Evolutionary conservation across 2,329 filamentous ascomycete species (phyloP).

Genomic region (Talaromyces albobiverticillius): DNA sequence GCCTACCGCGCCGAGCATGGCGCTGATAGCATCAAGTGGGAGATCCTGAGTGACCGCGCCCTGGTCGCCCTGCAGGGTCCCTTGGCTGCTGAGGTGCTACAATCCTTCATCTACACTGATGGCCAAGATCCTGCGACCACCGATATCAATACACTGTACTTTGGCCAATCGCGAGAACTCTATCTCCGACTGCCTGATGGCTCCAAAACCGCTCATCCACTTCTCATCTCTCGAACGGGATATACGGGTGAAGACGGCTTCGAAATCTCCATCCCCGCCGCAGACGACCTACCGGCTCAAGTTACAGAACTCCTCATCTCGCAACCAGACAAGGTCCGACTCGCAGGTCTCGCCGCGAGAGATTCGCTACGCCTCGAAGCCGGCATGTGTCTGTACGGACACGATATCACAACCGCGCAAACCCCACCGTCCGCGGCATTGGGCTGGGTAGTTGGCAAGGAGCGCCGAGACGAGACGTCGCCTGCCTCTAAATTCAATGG

Average conservation of each 20-base stretch:
- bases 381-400: constrained; percentile 99
- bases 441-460: constrained; percentile 81
- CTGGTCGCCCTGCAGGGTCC: constrained; percentile 90
- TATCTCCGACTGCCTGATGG: constrained; percentile 60
- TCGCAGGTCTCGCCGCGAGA: constrained; percentile 85
- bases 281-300: constrained; percentile 52
- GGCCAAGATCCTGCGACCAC: constrained; percentile 40
- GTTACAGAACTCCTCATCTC: constrained; percentile 69
- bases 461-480: constrained; percentile 56
- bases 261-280: constrained; percentile 77
- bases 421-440: constrained; percentile 66
- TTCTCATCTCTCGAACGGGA: constrained; percentile 82
- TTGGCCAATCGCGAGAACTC: constrained; percentile 70
- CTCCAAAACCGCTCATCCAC: constrained; percentile 47
- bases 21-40: constrained; percentile 60
- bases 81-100: constrained; percentile 66
- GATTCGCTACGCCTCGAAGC: constrained; percentile 93
- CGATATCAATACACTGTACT: constrained; percentile 69
- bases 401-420: constrained; percentile 80
- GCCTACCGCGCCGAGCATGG: constrained; percentile 56
- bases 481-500: constrained; percentile 69
- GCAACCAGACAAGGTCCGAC: constrained; percentile 64
- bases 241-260: constrained; percentile 99
- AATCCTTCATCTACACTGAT: constrained; percentile 56
- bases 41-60: constrained; percentile 68